Percentiles rank a stretch among this genome's conserved stretches.
Conservation (phyloP, 306 rosid genomes). For the Vigna trinervia region DNA sequence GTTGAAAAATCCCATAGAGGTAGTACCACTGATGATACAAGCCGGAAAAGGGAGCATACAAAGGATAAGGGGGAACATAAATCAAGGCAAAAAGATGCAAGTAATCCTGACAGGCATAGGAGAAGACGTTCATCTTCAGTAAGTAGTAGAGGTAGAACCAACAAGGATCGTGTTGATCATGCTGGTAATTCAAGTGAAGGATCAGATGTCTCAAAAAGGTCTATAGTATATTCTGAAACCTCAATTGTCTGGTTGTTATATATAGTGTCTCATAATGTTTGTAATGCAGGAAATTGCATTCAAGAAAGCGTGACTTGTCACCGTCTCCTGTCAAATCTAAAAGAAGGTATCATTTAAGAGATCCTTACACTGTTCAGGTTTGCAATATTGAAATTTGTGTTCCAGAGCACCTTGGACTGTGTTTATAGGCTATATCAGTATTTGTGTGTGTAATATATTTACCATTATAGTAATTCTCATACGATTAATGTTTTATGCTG, state of each 20-base stretch:
- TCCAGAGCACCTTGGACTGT: slow-evolving; percentile 36
- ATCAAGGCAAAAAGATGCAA: slow-evolving; percentile 66
- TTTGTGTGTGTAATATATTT: background rate
- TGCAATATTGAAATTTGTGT: slow-evolving; percentile 35
- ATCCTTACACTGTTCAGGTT: slow-evolving; percentile 43
- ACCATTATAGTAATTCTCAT: background rate
- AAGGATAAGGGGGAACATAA: slow-evolving; percentile 77
- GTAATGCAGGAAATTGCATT: slow-evolving; percentile 75
- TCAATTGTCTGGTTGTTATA: slow-evolving; percentile 32
- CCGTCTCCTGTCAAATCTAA: slow-evolving; percentile 88
- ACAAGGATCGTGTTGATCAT: slow-evolving; percentile 60
- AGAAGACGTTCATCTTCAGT: slow-evolving; percentile 76
- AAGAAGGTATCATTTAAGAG: slow-evolving; percentile 74
- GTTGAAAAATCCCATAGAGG: slow-evolving; percentile 60
- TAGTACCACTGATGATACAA: slow-evolving; percentile 60
- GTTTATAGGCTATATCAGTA: slow-evolving; percentile 29
- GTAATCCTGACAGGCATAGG: slow-evolving; percentile 69
- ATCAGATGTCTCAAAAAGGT: slow-evolving; percentile 89
- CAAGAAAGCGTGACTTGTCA: slow-evolving; percentile 78
- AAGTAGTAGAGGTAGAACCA: slow-evolving; percentile 74
- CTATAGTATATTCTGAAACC: slow-evolving; percentile 33
- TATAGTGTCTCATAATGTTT: slow-evolving; percentile 43
- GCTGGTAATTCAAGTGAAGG: slow-evolving; percentile 76
- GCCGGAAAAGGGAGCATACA: slow-evolving; percentile 65
- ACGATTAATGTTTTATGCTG: slow-evolving; percentile 13